phyloP scores from a whole-genome alignment of 2,329 filamentous ascomycete genomes.

The Chaetomiaceae sp. region DNA sequence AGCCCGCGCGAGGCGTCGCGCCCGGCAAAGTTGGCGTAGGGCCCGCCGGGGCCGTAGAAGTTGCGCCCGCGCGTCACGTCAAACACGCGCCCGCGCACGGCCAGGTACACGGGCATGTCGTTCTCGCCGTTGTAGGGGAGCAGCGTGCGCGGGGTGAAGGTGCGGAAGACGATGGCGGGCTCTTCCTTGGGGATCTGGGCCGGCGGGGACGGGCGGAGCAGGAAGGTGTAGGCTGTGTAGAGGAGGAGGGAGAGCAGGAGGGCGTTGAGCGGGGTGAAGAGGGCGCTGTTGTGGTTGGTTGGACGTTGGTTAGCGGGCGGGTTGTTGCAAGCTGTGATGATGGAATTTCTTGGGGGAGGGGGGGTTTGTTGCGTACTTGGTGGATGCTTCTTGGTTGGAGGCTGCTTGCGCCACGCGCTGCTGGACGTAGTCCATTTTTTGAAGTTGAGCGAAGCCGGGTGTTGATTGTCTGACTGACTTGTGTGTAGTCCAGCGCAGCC shows the following conservation, averaged over 20 bases:
- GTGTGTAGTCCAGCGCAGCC: no score
- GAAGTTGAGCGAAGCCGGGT: no score
- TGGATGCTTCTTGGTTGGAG: conserved; percentile 35
- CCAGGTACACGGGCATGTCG: conserved; percentile 74
- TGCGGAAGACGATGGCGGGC: conserved; percentile 59
- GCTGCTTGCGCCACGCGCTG: conserved; percentile 53
- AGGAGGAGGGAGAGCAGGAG: conserved; percentile 53
- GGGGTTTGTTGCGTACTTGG: conserved; percentile 32
- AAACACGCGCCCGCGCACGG: conserved; percentile 87
- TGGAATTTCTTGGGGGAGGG: background rate
- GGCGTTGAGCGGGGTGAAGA: conserved; percentile 60
- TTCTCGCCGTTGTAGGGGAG: conserved; percentile 77
- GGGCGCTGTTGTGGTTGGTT: conserved; percentile 28
- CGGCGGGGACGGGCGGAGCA: conserved; percentile 48
- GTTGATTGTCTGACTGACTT: no score
- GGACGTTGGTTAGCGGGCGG: background rate
- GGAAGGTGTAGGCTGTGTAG: conserved; percentile 55
- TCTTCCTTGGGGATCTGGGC: conserved; percentile 46
- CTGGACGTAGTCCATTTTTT: conserved; percentile 55
- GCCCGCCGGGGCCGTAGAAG: conserved; percentile 94
- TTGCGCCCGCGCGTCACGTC: conserved; percentile 82
- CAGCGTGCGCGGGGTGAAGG: conserved; percentile 75
- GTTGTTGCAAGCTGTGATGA: no score
- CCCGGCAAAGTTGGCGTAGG: conserved; percentile 94
- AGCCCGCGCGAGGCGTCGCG: conserved; percentile 84